Evolutionary conservation across 176 grass and related monocot species (phyloP).

Genomic region (Oryza nivara): DNA sequence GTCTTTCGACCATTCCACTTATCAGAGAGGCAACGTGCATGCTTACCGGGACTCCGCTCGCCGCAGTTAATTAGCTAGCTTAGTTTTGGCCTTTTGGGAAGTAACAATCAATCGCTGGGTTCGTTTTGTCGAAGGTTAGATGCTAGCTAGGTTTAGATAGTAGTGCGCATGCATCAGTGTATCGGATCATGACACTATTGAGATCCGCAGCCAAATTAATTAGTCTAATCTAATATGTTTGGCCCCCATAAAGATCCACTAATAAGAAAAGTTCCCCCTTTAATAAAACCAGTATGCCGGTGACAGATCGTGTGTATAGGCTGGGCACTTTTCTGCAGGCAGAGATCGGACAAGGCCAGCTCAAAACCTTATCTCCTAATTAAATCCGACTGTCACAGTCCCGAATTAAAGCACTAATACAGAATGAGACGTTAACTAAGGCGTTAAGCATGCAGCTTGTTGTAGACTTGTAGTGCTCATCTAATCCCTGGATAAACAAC

Average conservation of each 20-base stretch:
- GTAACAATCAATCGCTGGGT: neutral
- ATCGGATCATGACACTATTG: constrained; percentile 37
- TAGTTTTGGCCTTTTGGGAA: neutral
- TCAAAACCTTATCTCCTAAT: constrained; percentile 25
- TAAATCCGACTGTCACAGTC: constrained; percentile 25
- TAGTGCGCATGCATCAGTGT: constrained; percentile 42
- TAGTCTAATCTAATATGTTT: constrained; percentile 27
- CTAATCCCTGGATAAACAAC: neutral
- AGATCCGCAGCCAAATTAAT: constrained; percentile 33
- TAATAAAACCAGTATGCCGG: constrained; percentile 26
- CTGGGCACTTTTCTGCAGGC: constrained; percentile 12
- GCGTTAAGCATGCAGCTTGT: too few relatives aligned
- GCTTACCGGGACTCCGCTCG: neutral
- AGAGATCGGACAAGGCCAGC: neutral
- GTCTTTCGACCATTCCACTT: too few relatives aligned
- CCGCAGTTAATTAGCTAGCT: neutral
- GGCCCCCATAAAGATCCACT: constrained; percentile 3
- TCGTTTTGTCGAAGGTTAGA: constrained; percentile 30
- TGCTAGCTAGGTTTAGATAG: neutral
- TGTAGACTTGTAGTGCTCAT: constrained; percentile 5
- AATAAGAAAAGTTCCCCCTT: neutral
- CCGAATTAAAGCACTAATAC: neutral
- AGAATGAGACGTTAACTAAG: neutral
- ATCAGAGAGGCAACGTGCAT: neutral
- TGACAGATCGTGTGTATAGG: constrained; percentile 27